phyloP scores from a whole-genome alignment of 169 alveolate species.

The Plasmodium ovale region DNA sequence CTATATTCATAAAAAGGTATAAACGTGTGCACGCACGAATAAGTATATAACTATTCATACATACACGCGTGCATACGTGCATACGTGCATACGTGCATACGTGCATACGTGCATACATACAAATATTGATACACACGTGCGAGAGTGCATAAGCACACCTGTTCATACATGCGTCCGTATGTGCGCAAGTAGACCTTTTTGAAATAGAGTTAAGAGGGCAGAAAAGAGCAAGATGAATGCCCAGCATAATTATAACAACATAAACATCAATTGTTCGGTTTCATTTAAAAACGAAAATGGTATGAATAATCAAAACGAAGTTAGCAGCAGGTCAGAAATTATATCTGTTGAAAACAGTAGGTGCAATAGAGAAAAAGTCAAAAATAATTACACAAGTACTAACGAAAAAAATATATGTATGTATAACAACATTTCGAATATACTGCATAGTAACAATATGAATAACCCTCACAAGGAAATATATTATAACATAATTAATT shows the following conservation, averaged over 20 bases:
- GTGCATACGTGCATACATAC: neutral
- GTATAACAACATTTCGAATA: conserved; percentile 19
- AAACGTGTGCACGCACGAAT: too few relatives aligned
- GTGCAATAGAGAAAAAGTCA: neutral
- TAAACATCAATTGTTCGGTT: conserved; percentile 21
- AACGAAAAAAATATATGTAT: conserved; percentile 21
- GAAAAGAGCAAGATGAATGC: conserved; percentile 30
- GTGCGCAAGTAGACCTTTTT: neutral
- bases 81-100: neutral
- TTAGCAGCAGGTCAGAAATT: neutral
- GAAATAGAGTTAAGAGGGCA: neutral
- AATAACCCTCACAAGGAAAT: neutral
- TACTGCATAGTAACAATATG: conserved; percentile 3
- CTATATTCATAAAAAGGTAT: too few relatives aligned
- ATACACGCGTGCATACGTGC: neutral
- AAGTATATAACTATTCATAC: too few relatives aligned
- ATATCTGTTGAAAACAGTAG: neutral
- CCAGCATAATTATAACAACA: conserved; percentile 4
- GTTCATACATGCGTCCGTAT: neutral
- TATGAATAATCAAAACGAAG: neutral
- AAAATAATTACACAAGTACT: conserved; percentile 1
- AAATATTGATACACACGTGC: conserved; percentile 8
- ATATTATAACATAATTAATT: neutral
- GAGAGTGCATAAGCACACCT: neutral
- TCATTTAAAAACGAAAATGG: conserved; percentile 11